Evolutionary conservation across 2,329 filamentous ascomycete genomes (phyloP).

Genomic region (Xylaria sp.): DNA sequence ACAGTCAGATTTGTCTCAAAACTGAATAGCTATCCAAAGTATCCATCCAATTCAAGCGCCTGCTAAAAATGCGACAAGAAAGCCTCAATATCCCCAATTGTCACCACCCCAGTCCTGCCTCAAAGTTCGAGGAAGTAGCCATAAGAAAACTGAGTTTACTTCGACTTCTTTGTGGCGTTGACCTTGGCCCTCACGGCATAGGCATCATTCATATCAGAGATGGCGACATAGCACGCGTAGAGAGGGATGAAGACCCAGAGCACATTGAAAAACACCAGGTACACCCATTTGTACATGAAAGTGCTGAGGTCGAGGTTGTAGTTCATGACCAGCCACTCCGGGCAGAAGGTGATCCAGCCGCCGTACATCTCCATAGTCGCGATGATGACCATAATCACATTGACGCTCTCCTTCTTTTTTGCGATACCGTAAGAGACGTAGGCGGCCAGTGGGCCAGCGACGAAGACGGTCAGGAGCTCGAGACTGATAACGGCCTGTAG

Average conservation of each 20-base stretch:
- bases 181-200: slow-evolving; percentile 56
- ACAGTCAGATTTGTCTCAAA: not conserved
- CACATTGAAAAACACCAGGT: slow-evolving; percentile 75
- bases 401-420: slow-evolving; percentile 64
- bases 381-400: slow-evolving; percentile 72
- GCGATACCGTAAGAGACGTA: slow-evolving; percentile 71
- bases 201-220: slow-evolving; percentile 65
- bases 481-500: slow-evolving; percentile 68
- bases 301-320: slow-evolving; percentile 72
- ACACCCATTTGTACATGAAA: slow-evolving; percentile 76
- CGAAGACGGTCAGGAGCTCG: slow-evolving; percentile 73
- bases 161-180: slow-evolving; percentile 38
- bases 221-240: slow-evolving; percentile 67
- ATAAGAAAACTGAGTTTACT: slow-evolving; percentile 3
- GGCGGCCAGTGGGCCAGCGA: slow-evolving; percentile 69
- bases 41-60: slow-evolving; percentile 7
- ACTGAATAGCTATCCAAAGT: not conserved
- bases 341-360: slow-evolving; percentile 77
- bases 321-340: slow-evolving; percentile 73
- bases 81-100: not conserved
- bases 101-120: not conserved
- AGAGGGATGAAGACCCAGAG: slow-evolving; percentile 73
- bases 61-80: slow-evolving; percentile 3
- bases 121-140: too few species aligned
- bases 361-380: slow-evolving; percentile 75